These are phyloP conservation scores for Scutellaria baicalensis DNA, from an alignment of 257 asterid genomes.

Conservation along the genomic window DNA sequence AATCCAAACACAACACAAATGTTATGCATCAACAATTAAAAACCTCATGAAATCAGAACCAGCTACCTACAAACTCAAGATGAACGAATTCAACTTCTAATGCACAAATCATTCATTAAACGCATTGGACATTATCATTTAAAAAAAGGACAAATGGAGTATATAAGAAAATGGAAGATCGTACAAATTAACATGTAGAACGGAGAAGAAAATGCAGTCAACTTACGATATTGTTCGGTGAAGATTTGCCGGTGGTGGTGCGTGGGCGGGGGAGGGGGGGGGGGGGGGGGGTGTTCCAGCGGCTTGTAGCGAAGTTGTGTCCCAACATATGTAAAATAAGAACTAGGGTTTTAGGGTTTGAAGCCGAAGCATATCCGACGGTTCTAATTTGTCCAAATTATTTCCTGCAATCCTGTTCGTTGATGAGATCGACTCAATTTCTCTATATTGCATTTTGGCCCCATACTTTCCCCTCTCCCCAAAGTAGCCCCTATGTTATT, in stretches of 20 bases:
- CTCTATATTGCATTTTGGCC: background rate
- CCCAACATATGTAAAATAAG: background rate
- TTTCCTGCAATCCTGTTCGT: background rate
- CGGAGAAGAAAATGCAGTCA: background rate
- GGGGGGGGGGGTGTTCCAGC: background rate
- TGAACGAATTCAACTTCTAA: background rate
- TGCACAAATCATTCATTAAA: background rate
- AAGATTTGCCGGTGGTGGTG: background rate
- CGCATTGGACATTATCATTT: background rate
- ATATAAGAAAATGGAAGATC: background rate
- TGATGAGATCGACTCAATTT: background rate
- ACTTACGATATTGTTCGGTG: slow-evolving; percentile 5
- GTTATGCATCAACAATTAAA: background rate
- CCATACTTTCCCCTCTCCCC: background rate
- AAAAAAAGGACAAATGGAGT: background rate
- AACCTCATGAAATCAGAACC: background rate
- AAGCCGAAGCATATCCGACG: slow-evolving; percentile 2
- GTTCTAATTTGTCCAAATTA: background rate
- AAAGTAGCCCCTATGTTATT: background rate
- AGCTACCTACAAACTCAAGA: background rate
- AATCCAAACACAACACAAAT: background rate
- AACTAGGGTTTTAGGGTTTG: slow-evolving; percentile 21
- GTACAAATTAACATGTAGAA: background rate
- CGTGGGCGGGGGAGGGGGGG: background rate
- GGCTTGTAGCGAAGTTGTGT: background rate